These are phyloP conservation scores for Diutina neorugosa DNA, from an alignment of 1,139 yeast species.

Conservation along the genomic window DNA sequence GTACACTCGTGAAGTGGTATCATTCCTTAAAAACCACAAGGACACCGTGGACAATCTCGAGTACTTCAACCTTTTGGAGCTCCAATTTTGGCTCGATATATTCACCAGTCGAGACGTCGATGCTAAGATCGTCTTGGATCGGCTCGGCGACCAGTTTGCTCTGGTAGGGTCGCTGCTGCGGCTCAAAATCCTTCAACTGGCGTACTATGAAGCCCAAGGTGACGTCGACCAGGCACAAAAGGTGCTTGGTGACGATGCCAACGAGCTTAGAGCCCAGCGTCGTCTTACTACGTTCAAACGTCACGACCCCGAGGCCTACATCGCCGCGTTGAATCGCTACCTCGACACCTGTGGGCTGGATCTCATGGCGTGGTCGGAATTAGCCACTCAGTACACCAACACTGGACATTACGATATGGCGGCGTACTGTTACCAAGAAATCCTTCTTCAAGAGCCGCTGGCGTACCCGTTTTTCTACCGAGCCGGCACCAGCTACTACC, in stretches of 20 bases:
- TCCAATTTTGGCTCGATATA: conserved; percentile 58
- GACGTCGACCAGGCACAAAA: conserved; percentile 22
- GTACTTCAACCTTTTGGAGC: conserved; percentile 49
- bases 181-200: conserved; percentile 42
- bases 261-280: conserved; percentile 24
- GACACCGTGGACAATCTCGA: conserved; percentile 17
- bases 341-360: conserved; percentile 59
- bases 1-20: not conserved
- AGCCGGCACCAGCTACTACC: conserved; percentile 30
- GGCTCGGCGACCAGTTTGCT: conserved; percentile 52
- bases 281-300: conserved; percentile 24
- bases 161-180: conserved; percentile 37
- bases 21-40: conserved; percentile 9
- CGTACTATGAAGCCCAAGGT: conserved; percentile 38
- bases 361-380: conserved; percentile 64
- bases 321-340: conserved; percentile 35
- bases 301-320: conserved; percentile 20
- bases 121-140: conserved; percentile 55
- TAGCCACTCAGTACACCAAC: conserved; percentile 47
- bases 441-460: conserved; percentile 51
- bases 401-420: conserved; percentile 61
- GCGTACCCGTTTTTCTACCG: conserved; percentile 64
- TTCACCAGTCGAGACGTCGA: conserved; percentile 56
- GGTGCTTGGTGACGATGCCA: conserved; percentile 23
- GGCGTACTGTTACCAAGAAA: conserved; percentile 56